Percentiles rank a stretch among this genome's conserved stretches.
Conservation (phyloP, 768 basidiomycete species). For the Goffeauzyma gilvescens region DNA sequence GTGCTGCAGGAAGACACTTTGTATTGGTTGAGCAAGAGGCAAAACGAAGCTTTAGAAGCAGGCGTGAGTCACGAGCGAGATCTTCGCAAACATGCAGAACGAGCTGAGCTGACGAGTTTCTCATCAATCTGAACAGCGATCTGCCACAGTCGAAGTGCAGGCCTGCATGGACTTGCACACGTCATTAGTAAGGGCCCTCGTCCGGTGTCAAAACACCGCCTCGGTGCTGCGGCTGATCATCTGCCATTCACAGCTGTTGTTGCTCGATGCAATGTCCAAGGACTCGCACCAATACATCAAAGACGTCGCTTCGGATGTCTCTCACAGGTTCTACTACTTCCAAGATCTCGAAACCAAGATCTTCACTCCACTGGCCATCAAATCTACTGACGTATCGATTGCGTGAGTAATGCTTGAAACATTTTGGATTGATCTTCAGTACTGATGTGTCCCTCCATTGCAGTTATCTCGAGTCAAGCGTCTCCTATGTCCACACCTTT, state of each 20-base stretch:
- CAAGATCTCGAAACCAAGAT: conserved; percentile 91
- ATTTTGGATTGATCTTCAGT: too few relatives aligned
- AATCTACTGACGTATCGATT: too few relatives aligned
- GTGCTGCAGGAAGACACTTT: conserved; percentile 42
- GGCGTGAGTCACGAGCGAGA: too few relatives aligned
- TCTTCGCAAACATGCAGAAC: too few relatives aligned
- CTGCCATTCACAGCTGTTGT: conserved; percentile 39
- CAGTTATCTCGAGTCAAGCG: conserved; percentile 68
- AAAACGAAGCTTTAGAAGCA: conserved; percentile 3
- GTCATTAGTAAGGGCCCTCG: conserved; percentile 40
- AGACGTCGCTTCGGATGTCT: conserved; percentile 63
- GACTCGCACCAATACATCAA: conserved; percentile 37
- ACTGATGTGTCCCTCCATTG: neutral
- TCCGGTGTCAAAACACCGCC: neutral
- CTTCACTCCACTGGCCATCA: too few relatives aligned
- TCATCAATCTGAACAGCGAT: too few relatives aligned
- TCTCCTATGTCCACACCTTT: conserved; percentile 68
- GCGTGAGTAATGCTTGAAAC: conserved; percentile 29
- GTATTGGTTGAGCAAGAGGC: conserved; percentile 52
- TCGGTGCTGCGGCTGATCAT: neutral
- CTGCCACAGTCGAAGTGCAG: conserved; percentile 81
- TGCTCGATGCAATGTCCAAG: conserved; percentile 65
- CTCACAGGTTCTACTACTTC: conserved; percentile 85
- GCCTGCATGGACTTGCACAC: conserved; percentile 86
- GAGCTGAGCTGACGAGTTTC: too few relatives aligned